A percentile compares a stretch with the other conserved stretches of the same genome.
Conservation (phyloP, 495 filamentous ascomycete genomes). For the Aspergillus hancockii region DNA sequence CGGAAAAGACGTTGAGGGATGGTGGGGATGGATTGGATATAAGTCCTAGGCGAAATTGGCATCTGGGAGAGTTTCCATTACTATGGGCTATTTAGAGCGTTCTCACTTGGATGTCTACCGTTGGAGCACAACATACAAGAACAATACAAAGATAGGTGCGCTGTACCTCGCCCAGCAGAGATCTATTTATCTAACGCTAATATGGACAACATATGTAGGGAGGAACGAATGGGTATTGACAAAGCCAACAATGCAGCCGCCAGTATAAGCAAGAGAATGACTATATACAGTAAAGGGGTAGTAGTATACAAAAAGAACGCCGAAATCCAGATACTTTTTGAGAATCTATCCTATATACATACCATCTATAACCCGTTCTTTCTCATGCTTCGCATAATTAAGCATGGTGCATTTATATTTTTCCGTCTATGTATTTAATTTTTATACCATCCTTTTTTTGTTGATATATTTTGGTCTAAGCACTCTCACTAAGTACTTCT, state of each 20-base stretch:
- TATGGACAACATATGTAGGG: neutral
- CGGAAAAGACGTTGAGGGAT: conserved; percentile 21
- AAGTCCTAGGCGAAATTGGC: neutral
- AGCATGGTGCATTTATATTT: neutral
- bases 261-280: neutral
- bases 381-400: neutral
- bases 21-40: neutral
- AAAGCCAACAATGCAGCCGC: neutral
- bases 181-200: neutral
- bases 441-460: neutral
- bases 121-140: too few relatives aligned
- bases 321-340: neutral
- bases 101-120: too few relatives aligned
- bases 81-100: neutral
- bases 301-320: neutral
- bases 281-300: neutral
- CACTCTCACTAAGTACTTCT: neutral
- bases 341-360: neutral
- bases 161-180: too few relatives aligned
- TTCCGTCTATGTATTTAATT: neutral
- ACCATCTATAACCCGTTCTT: conserved; percentile 1
- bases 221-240: neutral
- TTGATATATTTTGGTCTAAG: neutral
- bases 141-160: too few relatives aligned
- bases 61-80: too few relatives aligned